Evolutionary conservation across 805 yeast species (phyloP), one percentile per base, ranked within the genome.

Genomic region (Nakazawaea siamensis): DNA sequence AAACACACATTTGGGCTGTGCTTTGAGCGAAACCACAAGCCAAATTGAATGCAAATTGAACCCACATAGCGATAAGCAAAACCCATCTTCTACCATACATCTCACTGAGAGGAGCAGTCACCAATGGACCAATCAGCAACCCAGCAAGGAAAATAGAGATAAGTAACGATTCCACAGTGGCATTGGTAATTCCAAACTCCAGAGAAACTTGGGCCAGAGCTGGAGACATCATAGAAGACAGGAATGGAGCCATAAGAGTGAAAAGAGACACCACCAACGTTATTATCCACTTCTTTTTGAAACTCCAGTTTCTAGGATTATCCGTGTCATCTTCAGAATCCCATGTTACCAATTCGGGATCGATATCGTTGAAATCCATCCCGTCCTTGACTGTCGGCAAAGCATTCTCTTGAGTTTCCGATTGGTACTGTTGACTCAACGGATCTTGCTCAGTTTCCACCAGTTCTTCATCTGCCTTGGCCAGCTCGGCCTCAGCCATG

Each of bases 321-420:
- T 54, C 57, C 0, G 77, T 75, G 47, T 79, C 87, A 34, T 70
- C 66, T 13, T 63, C 66, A 3, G 77, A 76, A 21, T 75, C 73
- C 84, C 84, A 79, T 2, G 82, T 68, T 9, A 79, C 76, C 31
- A 79, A 56, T 45, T 79, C 83, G 0, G 83, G 84, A 45, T 79
- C 84, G 8, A 73, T 54, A 4, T 52, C 50, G 21, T 58, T 57
- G 48, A 69, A 76, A 46, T 76, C 81, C 7, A 58, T 60, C 18
- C 83, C 83, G 37, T 63, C 69, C 33, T 59, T 46, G 32, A 27
- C 34, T 1, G 60, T 54, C 8, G 60, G 61, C 6, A 57, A 39
- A 4, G 45, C 53, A 20, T 31, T 31, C 17, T 36, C 39, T 14
- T 27, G 18, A 6, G 39, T 31, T 19, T 31, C 27, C 4, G 27